These are phyloP conservation scores for Didymellaceae sp. DNA, from an alignment of 2,329 filamentous ascomycete species.

Conservation along the genomic window DNA sequence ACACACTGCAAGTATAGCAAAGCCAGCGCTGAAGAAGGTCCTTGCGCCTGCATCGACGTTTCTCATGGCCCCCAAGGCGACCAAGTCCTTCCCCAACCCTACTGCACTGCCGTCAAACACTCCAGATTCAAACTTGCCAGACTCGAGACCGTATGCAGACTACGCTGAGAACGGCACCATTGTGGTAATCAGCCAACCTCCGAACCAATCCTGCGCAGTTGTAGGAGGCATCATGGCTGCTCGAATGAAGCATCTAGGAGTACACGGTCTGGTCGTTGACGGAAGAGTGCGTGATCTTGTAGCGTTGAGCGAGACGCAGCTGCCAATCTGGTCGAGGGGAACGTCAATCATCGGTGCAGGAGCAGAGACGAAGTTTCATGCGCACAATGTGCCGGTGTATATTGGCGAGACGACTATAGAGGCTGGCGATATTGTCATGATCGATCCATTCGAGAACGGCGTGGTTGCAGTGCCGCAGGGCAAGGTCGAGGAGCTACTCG, in stretches of 20 bases:
- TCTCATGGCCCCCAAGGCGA: constrained; percentile 66
- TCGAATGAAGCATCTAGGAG: constrained; percentile 68
- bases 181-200: constrained; percentile 70
- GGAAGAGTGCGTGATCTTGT: constrained; percentile 71
- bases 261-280: constrained; percentile 68
- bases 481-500: constrained; percentile 65
- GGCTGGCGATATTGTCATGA: constrained; percentile 70
- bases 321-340: constrained; percentile 66
- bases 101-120: constrained; percentile 43
- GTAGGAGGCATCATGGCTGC: constrained; percentile 79
- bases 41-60: constrained; percentile 67
- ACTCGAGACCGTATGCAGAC: constrained; percentile 71
- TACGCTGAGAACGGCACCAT: constrained; percentile 65
- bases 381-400: constrained; percentile 51
- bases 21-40: constrained; percentile 31
- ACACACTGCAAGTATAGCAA: constrained; percentile 27
- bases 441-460: constrained; percentile 70
- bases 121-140: constrained; percentile 35
- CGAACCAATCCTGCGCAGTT: constrained; percentile 70
- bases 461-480: constrained; percentile 71
- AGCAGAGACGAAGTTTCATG: constrained; percentile 63
- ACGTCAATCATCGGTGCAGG: constrained; percentile 66
- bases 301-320: constrained; percentile 61
- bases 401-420: constrained; percentile 49
- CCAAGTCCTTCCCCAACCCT: constrained; percentile 48